Percentiles rank a stretch among this genome's conserved stretches.
Evolutionary conservation across 305 asterid genomes (phyloP).

Genomic region (Fraxinus dipetala): DNA sequence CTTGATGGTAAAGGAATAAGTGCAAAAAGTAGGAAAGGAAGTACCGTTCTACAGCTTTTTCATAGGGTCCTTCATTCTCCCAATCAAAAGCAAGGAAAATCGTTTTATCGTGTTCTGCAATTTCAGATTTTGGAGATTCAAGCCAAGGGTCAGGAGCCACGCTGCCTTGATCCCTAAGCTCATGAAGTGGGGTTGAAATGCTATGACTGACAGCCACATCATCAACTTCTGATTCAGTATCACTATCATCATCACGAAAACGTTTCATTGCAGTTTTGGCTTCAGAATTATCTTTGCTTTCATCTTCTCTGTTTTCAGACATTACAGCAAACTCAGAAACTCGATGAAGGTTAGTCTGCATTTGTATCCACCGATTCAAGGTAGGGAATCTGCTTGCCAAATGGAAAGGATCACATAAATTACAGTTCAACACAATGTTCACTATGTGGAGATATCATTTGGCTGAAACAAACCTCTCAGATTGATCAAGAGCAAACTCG

Average conservation of each 20-base stretch:
- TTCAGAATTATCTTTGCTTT: constrained; percentile 43
- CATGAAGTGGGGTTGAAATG: constrained; percentile 44
- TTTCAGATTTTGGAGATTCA: constrained; percentile 57
- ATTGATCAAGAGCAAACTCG: constrained; percentile 94
- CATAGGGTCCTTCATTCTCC: constrained; percentile 94
- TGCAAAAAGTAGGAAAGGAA: constrained; percentile 6
- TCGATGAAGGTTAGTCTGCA: constrained; percentile 97
- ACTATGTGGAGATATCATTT: constrained; percentile 22
- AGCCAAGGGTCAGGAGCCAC: constrained; percentile 56
- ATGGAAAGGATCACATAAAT: constrained; percentile 28
- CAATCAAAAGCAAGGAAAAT: constrained; percentile 90
- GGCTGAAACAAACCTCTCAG: constrained; percentile 75
- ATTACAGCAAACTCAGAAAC: constrained; percentile 90
- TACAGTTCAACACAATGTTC: constrained; percentile 22
- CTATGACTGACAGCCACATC: constrained; percentile 54
- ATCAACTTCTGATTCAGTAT: constrained; percentile 87
- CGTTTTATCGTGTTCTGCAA: constrained; percentile 52
- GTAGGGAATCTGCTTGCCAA: constrained; percentile 77
- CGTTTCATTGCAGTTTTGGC: constrained; percentile 65
- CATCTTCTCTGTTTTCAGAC: constrained; percentile 56
- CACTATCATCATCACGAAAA: constrained; percentile 81
- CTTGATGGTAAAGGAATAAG: not conserved
- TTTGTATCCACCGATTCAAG: constrained; percentile 96
- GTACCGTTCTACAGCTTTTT: constrained; percentile 89
- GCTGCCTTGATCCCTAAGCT: constrained; percentile 49